phyloP scores from a whole-genome alignment of 257 asterid species.

The Forsythia suspensa region DNA sequence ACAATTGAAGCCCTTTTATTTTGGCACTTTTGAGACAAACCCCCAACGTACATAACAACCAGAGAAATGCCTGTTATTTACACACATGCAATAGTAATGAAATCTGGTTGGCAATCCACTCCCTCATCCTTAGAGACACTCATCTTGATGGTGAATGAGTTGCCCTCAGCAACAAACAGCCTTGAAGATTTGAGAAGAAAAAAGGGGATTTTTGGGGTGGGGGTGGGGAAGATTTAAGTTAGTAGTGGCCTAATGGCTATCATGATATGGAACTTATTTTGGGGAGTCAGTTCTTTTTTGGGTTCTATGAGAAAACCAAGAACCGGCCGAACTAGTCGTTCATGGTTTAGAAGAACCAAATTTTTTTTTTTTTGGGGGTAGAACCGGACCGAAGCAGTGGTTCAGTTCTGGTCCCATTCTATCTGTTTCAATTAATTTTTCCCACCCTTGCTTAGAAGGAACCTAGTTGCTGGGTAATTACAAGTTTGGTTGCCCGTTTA shows the following conservation, averaged over 20 bases:
- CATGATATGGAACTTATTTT: neutral
- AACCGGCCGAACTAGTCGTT: neutral
- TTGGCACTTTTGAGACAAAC: too few species aligned
- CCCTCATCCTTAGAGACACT: neutral
- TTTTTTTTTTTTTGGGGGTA: neutral
- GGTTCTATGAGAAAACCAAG: neutral
- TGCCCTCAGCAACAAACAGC: neutral
- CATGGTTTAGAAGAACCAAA: neutral
- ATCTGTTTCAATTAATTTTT: neutral
- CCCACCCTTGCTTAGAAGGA: neutral
- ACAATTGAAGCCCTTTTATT: too few species aligned
- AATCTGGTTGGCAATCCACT: neutral
- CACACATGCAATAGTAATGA: neutral
- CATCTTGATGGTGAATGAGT: neutral
- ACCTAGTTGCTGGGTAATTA: neutral
- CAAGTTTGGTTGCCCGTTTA: neutral
- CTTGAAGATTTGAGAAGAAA: neutral
- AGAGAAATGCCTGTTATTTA: neutral
- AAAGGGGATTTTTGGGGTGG: neutral
- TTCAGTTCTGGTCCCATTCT: neutral
- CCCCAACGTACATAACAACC: too few species aligned
- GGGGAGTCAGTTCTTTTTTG: neutral
- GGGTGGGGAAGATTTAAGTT: neutral
- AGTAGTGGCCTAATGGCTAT: neutral
- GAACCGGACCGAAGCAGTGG: neutral